Base-by-base conservation (phyloP, 2,329 filamentous ascomycete genomes). In the Graphiopsis chlorocephala region DNA sequence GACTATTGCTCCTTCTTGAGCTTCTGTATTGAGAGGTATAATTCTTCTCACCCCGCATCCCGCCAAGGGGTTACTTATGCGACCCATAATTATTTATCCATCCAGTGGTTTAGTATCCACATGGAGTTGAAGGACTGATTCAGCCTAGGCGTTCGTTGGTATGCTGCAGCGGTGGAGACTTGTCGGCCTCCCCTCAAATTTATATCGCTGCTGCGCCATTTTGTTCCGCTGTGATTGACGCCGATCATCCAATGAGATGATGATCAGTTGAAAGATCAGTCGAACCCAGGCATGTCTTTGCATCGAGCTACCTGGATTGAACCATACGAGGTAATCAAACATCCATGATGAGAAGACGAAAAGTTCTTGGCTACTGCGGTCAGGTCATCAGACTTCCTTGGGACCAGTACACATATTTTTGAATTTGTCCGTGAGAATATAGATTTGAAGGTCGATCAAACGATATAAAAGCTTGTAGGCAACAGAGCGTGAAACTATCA, bases 71-170 rank as follows among this genome's bases (percentile, higher is more conserved):
- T 4, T 2, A 55, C 50, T 12, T 15, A 28, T 29, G 50, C 50
- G 50, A 20, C 50, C 50, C 50, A 55, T 29, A 55, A 55, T 55
- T 55, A 29, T 33, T 55, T 20, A 29, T 55, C 50, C 50, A 29
- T 55, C 50, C 50, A 55, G 38, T 45, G 38, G 38, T 45, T 20
- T 12, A 11, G n/a, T 45, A 12, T 45, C 10, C n/a, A 20, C n/a
- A 45, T 45, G n/a, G 23, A 52, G 25, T 28, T 28, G 23, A n/a
- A 26, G 15, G 47, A n/a, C 38, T 52, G 25, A 28, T 52, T 28
- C 23, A 52, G 25, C 47, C 5, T n/a, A 28, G 7, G 47, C 23
- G 28, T 28, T 23, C 47, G 28, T 45, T 45, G 38, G 38, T 45
- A 45, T 45, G 38, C 38, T 45, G 38, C 38, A 45, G 38, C 5